A percentile compares a stretch with the other conserved stretches of the same genome.
These are phyloP conservation scores for Leccinum proximum DNA, from an alignment of 1,284 basidiomycete genomes.

Conservation along the genomic window DNA sequence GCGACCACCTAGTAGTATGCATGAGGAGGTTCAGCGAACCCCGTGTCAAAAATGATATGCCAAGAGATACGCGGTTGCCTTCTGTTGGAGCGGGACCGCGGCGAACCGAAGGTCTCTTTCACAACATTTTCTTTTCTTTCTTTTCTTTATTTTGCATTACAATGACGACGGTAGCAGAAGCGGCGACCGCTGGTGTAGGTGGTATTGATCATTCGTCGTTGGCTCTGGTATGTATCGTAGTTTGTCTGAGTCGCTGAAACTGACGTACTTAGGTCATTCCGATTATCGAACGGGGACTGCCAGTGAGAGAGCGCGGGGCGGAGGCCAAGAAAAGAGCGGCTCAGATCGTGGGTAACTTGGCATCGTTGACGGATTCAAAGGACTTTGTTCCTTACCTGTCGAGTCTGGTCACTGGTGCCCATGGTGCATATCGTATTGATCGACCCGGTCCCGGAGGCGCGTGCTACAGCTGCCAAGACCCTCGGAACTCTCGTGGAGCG, in stretches of 20 bases:
- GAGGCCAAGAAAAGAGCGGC: conserved; percentile 96
- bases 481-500: conserved; percentile 98
- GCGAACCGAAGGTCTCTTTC: background rate
- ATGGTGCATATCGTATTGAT: conserved; percentile 92
- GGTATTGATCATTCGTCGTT: conserved; percentile 93
- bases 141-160: conserved; percentile 5
- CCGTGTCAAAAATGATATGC: background rate
- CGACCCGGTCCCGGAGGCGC: conserved; percentile 95
- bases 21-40: background rate
- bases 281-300: conserved; percentile 90
- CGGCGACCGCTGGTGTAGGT: background rate
- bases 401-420: conserved; percentile 66
- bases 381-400: conserved; percentile 97
- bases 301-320: conserved; percentile 77
- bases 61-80: conserved; percentile 3
- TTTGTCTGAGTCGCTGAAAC: background rate
- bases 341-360: conserved; percentile 96
- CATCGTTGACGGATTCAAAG: conserved; percentile 92
- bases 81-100: background rate
- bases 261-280: conserved; percentile 73
- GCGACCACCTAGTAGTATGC: too few relatives aligned
- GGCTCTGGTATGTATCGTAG: conserved; percentile 67
- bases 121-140: background rate
- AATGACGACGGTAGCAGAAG: background rate
- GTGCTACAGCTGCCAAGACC: conserved; percentile 96